Evolutionary conservation across 2,329 filamentous ascomycete genomes (phyloP), one percentile per base, ranked within the genome.

Genomic region (Paracamarosporium sp.): DNA sequence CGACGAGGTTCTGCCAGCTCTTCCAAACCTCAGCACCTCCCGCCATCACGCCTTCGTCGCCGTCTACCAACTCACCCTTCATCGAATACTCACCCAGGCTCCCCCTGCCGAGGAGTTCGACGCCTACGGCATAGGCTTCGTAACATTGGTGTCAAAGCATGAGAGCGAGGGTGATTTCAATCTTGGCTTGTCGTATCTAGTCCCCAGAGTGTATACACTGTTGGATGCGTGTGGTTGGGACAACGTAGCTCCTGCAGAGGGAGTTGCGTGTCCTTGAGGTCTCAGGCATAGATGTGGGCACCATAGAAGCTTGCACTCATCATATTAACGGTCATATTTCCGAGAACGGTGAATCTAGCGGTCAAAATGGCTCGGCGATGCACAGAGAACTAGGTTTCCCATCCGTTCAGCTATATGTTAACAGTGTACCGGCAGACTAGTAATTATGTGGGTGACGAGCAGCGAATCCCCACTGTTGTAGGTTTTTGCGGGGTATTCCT

Each of bases 41-140:
- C 48, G 36, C 17, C 36, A 41, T 13, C 35, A 51, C 25, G 48
- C 48, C 36, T 51, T 41, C 38, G n/a, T 51, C 35, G 28, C 30
- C 17, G 48, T 51, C n/a, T 22, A 43, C 11, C 35, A 51, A 12
- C 15, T 31, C 11, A 30, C 15, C 5, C 35, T 51, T 9, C 9
- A 51, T 8, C 24, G 25, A 22, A 33, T 43, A 13, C 48, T 51
- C 25, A 40, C 22, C 25, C 17, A 2, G 6, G 48, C 35, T 12
- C 48, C 48, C 2, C 48, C 36, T 31, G 4, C 48, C 5, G 48
- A 51, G 35, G 27, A 41, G 12, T 51, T 41, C 17, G 48, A 51
- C 30, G 24, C 48, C 25, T 30, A 31, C n/a, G 48, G 48, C 4
- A 43, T 1, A 17, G 48, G 48, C 15, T 51, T 51, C 15, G 12